These are phyloP conservation scores for Annona cherimola DNA, from an alignment of 164 flowering plant species.

Conservation along the genomic window DNA sequence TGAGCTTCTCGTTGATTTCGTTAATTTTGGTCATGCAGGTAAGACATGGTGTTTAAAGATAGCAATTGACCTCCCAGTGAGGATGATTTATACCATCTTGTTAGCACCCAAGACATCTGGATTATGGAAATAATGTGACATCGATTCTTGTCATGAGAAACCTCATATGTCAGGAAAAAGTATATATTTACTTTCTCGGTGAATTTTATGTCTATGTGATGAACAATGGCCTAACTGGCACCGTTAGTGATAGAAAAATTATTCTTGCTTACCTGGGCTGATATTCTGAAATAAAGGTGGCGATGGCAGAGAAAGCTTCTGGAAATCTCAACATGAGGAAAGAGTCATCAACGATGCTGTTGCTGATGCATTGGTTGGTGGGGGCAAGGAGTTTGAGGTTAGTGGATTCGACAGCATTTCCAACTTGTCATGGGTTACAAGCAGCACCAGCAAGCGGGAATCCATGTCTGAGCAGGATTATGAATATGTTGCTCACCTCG, in stretches of 20 bases:
- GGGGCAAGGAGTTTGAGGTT: conserved; percentile 17
- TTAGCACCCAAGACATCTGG: conserved; percentile 34
- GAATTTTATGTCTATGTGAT: no score
- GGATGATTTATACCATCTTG: conserved; percentile 29
- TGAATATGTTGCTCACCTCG: conserved; percentile 14
- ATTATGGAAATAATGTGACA: conserved; percentile 2
- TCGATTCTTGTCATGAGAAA: conserved; percentile 12
- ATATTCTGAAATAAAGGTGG: conserved; percentile 7
- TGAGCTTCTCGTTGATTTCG: not conserved
- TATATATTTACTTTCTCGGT: no score
- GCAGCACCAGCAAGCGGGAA: conserved; percentile 18
- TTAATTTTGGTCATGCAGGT: conserved; percentile 22
- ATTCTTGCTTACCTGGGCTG: not conserved
- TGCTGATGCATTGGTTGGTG: conserved; percentile 7
- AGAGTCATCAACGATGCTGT: conserved; percentile 4
- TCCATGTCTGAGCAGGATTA: conserved; percentile 15
- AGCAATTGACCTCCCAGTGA: conserved; percentile 37
- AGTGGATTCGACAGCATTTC: conserved; percentile 16
- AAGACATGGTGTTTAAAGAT: conserved; percentile 32
- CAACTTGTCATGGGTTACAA: conserved; percentile 16
- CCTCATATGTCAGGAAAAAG: conserved; percentile 26
- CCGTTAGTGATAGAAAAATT: not conserved
- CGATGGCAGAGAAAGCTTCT: conserved; percentile 19
- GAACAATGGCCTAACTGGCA: no score
- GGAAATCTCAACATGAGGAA: conserved; percentile 12